Base-by-base conservation (phyloP, 1,139 yeast genomes). In the Kodamaea sp. region DNA sequence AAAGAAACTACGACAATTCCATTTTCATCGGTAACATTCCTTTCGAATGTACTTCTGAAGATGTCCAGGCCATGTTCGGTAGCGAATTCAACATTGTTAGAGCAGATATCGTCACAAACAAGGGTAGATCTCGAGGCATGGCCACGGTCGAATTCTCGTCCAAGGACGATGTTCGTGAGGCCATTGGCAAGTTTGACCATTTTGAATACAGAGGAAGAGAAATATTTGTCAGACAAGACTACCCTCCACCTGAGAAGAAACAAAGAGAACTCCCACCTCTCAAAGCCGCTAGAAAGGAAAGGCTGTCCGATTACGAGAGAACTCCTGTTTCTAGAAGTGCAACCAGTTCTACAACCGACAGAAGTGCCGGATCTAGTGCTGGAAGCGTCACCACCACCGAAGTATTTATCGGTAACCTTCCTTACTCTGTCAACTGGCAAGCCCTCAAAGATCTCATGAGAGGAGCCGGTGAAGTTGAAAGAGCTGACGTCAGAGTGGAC, bases 101-200 rank as follows among this genome's bases (percentile, higher is more conserved):
- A 47, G 96, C 97, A 2, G 97, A 90, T 57, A 83, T 92, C 36
- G 84, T 90, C 37, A 81, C 83, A n/a, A 73, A 77, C 38, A 76
- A 83, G 47, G 95, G 95, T 37, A 86, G 87, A 51, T 83, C 90
- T 59, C 71, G 94, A 66, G 90, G 98, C 44, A 84, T 83, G 92
- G 94, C 90, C 32, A 87, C 96, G 13, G 97, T 92, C 25, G 97
- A 92, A 59, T 92, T 84, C 53, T 69, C 80, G 10, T 69, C 70
- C 34, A 69, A 73, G 37, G 82, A 76, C 15, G 87, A 80, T 39
- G 97, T 90, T 3, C 75, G 73, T 36, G 72, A 67, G 24, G 97
- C 97, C 15, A 88, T 92, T 46, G 66, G 70, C 35, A 73, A 78
- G 47, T 82, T 75, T 52, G 85, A 87, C 60, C 84, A 85, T 53